phyloP scores from a whole-genome alignment of 73 alveolate genomes.

The Symbiodinium natans region DNA sequence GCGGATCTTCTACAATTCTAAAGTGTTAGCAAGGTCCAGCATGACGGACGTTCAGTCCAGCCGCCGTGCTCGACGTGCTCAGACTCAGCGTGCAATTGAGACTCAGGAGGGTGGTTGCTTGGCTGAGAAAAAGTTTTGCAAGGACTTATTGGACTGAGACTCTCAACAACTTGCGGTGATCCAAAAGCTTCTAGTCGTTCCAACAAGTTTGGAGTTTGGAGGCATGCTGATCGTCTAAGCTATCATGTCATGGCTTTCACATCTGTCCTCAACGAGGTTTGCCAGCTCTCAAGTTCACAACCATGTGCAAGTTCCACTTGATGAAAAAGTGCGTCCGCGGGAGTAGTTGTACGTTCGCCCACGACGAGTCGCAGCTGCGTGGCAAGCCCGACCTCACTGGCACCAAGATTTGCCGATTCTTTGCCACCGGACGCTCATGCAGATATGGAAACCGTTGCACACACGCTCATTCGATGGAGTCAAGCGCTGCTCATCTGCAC shows the following conservation, averaged over 20 bases:
- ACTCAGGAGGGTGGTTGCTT: background rate
- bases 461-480: conserved; percentile 13
- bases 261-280: too few relatives aligned
- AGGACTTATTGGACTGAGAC: too few relatives aligned
- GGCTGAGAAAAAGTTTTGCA: too few relatives aligned
- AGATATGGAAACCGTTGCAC: conserved; percentile 63
- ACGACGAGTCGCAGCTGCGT: conserved; percentile 80
- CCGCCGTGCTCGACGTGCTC: background rate
- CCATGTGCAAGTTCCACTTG: conserved; percentile 86
- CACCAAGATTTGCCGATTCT: conserved; percentile 66
- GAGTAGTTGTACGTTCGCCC: conserved; percentile 64
- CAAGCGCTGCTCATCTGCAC: background rate
- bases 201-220: too few relatives aligned
- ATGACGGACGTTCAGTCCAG: background rate
- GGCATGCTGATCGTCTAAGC: too few relatives aligned
- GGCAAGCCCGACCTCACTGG: conserved; percentile 77
- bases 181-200: too few relatives aligned
- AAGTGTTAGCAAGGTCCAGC: background rate
- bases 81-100: background rate
- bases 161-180: too few relatives aligned
- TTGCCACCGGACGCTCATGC: conserved; percentile 64
- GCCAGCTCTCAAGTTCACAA: conserved; percentile 63
- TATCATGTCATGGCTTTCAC: too few relatives aligned
- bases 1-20: background rate
- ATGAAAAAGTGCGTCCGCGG: conserved; percentile 80